A percentile compares a stretch with the other conserved stretches of the same genome.
Conservation (phyloP, 176 grass and related monocot species). For the Echinochloa phyllopogon region DNA sequence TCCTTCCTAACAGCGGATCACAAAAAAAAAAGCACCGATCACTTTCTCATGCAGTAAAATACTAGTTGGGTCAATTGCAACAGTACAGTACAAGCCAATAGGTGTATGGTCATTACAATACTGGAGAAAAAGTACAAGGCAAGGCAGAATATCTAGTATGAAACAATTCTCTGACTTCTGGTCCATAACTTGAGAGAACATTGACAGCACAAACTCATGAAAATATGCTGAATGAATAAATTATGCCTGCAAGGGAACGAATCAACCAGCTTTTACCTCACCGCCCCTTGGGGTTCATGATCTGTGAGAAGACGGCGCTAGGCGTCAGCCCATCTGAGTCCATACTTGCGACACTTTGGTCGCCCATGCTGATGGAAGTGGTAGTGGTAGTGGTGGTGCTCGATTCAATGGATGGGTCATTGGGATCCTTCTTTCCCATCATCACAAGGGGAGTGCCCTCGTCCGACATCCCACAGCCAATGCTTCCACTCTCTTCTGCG, state of each 20-base stretch:
- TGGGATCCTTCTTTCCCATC: constrained; percentile 74
- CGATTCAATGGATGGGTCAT: constrained; percentile 60
- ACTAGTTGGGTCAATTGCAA: constrained; percentile 46
- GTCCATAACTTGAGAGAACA: constrained; percentile 43
- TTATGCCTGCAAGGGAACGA: constrained; percentile 33
- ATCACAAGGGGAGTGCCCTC: constrained; percentile 62
- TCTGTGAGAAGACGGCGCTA: constrained; percentile 94
- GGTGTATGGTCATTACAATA: constrained; percentile 51
- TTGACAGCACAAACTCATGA: constrained; percentile 44
- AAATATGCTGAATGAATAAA: constrained; percentile 57
- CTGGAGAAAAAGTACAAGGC: constrained; percentile 37
- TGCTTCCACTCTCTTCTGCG: constrained; percentile 73
- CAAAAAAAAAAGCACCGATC: constrained; percentile 7
- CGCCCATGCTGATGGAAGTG: constrained; percentile 78
- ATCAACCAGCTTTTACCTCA: constrained; percentile 53
- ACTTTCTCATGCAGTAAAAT: constrained; percentile 22
- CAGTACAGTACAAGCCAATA: constrained; percentile 52
- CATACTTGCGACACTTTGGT: constrained; percentile 70
- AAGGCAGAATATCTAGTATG: constrained; percentile 53
- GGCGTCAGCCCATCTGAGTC: constrained; percentile 83
- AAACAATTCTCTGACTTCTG: constrained; percentile 53
- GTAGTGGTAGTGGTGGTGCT: constrained; percentile 77
- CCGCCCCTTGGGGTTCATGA: constrained; percentile 95
- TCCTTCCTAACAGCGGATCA: background rate
- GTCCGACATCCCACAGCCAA: constrained; percentile 67